Evolutionary conservation across 2,329 filamentous ascomycete species (phyloP).

Genomic region (Neopestalotiopsis sp.): DNA sequence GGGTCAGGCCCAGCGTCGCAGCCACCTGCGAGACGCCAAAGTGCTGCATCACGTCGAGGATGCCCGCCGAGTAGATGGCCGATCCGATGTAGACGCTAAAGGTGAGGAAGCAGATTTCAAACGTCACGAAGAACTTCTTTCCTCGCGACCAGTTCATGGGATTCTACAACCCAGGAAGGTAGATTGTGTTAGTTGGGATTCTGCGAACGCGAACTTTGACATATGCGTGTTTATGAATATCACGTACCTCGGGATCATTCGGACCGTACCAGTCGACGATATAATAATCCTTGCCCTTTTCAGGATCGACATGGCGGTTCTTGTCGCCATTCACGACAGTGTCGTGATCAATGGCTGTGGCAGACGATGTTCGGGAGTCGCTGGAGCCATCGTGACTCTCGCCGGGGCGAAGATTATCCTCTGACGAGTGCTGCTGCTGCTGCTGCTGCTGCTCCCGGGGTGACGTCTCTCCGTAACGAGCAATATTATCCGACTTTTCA

Average conservation of each 20-base stretch:
- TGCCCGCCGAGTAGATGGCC: constrained; percentile 30
- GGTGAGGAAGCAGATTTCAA: constrained; percentile 32
- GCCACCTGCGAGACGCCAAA: constrained; percentile 26
- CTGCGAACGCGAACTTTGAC: neutral
- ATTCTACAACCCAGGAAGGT: constrained; percentile 36
- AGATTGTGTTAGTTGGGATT: neutral
- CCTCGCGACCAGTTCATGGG: constrained; percentile 48
- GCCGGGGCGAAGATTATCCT: neutral
- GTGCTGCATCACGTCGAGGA: constrained; percentile 22
- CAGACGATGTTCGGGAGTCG: constrained; percentile 9
- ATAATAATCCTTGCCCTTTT: constrained; percentile 46
- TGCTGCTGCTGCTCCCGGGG: neutral
- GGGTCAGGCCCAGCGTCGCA: constrained; percentile 30
- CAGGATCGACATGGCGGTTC: constrained; percentile 45
- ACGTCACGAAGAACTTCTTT: constrained; percentile 42
- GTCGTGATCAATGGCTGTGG: constrained; percentile 20
- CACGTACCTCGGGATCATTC: constrained; percentile 20
- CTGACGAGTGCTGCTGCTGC: neutral
- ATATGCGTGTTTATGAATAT: too few species aligned
- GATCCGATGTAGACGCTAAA: constrained; percentile 33
- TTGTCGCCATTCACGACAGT: constrained; percentile 23
- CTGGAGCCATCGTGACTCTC: neutral
- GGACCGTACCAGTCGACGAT: constrained; percentile 28
- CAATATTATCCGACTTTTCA: constrained; percentile 53
- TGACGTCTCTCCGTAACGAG: constrained; percentile 45